phyloP scores from a whole-genome alignment of 768 basidiomycete species.

The Lentinus tigrinus region DNA sequence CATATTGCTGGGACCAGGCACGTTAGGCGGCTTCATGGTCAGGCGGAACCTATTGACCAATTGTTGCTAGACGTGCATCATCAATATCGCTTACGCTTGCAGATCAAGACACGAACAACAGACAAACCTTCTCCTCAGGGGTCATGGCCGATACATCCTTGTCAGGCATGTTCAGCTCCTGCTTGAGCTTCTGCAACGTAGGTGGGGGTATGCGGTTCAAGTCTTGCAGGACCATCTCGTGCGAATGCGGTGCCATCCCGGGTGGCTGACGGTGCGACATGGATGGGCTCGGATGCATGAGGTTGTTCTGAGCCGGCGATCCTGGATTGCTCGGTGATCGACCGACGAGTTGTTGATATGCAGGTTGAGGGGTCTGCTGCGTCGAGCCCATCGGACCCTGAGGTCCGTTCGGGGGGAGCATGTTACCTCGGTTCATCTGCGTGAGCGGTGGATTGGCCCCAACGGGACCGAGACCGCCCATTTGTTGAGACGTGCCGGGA shows the following conservation, averaged over 20 bases:
- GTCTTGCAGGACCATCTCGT: constrained; percentile 38
- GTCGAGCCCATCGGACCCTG: constrained; percentile 38
- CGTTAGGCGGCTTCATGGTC: constrained; percentile 3
- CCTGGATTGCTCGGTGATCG: constrained; percentile 63
- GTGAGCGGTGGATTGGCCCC: constrained; percentile 53
- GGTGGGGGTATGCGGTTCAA: constrained; percentile 38
- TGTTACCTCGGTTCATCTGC: constrained; percentile 37
- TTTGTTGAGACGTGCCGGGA: constrained; percentile 31
- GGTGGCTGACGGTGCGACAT: constrained; percentile 48
- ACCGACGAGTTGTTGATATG: constrained; percentile 41
- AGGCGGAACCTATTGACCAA: constrained; percentile 12
- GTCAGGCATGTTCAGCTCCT: constrained; percentile 43
- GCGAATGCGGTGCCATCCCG: constrained; percentile 19
- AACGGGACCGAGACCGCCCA: constrained; percentile 47
- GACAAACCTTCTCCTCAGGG: constrained; percentile 59
- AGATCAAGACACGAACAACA: background rate
- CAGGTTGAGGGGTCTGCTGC: constrained; percentile 39
- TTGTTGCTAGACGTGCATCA: constrained; percentile 15
- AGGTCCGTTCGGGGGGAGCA: constrained; percentile 50
- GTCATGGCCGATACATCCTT: constrained; percentile 46
- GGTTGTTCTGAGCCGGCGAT: constrained; percentile 47
- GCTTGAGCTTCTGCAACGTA: constrained; percentile 36
- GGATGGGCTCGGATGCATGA: constrained; percentile 58
- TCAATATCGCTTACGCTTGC: background rate
- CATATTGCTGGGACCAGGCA: constrained; percentile 8